Evolutionary conservation across 2,329 filamentous ascomycete species (phyloP).

Genomic region (Zymoseptoria tritici): DNA sequence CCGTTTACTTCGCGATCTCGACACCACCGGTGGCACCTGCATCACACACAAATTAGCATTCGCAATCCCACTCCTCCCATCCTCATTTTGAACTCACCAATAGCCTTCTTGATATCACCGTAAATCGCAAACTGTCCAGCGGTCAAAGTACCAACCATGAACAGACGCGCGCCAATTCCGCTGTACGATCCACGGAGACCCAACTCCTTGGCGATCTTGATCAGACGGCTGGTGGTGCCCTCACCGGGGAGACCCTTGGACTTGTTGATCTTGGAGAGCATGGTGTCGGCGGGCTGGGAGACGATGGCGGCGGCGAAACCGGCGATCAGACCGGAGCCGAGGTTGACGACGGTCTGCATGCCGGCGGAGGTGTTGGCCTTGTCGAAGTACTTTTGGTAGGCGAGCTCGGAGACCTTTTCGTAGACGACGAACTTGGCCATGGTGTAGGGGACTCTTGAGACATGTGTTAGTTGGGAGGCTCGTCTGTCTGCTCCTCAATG

Average conservation of each 20-base stretch:
- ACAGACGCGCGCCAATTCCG: constrained; percentile 73
- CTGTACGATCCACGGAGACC: constrained; percentile 66
- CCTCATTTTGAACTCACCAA: constrained; percentile 3
- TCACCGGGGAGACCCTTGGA: constrained; percentile 80
- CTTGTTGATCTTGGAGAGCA: constrained; percentile 97
- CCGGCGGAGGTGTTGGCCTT: constrained; percentile 61
- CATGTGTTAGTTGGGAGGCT: constrained; percentile 4
- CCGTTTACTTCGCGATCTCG: constrained; percentile 48
- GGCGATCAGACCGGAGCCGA: constrained; percentile 76
- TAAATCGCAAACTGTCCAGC: constrained; percentile 87
- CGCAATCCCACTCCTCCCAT: constrained; percentile 2
- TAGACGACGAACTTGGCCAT: constrained; percentile 93
- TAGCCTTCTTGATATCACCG: constrained; percentile 61
- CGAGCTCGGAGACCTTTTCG: constrained; percentile 74
- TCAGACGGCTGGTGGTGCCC: constrained; percentile 68
- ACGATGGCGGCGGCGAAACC: constrained; percentile 81
- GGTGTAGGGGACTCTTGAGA: constrained; percentile 72
- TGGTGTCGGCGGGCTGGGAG: constrained; percentile 86
- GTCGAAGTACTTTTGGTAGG: constrained; percentile 58
- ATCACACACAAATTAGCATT: constrained; percentile 6
- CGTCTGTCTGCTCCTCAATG: neutral
- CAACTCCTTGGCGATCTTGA: constrained; percentile 85
- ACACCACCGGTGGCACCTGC: constrained; percentile 65
- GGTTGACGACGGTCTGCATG: constrained; percentile 72
- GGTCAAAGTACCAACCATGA: constrained; percentile 68